Evolutionary conservation across 495 filamentous ascomycete species (phyloP).

Genomic region (Cercophora newfieldiana): DNA sequence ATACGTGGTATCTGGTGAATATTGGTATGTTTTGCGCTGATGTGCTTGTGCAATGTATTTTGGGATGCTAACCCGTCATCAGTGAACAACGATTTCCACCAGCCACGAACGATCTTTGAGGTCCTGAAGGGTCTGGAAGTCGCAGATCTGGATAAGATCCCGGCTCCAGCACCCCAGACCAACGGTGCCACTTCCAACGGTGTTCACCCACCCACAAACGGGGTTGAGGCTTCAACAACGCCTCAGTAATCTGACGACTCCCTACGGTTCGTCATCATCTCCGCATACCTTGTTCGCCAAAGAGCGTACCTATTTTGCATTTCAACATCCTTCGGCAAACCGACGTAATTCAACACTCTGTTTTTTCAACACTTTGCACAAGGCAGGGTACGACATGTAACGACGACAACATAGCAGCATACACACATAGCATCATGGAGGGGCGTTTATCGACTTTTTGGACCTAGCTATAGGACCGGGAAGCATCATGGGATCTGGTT

Average conservation of each 20-base stretch:
- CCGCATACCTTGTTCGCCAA: conserved; percentile 4
- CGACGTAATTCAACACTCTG: background rate
- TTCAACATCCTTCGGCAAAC: conserved; percentile 14
- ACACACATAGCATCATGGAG: conserved; percentile 12
- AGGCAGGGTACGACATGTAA: conserved; percentile 7
- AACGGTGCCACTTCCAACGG: conserved; percentile 21
- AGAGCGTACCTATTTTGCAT: conserved; percentile 3
- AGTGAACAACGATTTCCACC: conserved; percentile 98
- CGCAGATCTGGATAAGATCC: conserved; percentile 57
- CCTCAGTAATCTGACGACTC: conserved; percentile 24
- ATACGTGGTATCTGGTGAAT: conserved; percentile 90
- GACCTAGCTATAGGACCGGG: conserved; percentile 13
- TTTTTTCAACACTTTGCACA: conserved; percentile 15
- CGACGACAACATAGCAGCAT: conserved; percentile 9
- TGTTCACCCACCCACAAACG: conserved; percentile 11
- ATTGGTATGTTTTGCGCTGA: conserved; percentile 64
- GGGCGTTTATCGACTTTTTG: conserved; percentile 15
- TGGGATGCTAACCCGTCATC: conserved; percentile 17
- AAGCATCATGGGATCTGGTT: conserved; percentile 28
- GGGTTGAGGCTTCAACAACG: conserved; percentile 28
- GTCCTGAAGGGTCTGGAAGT: conserved; percentile 80
- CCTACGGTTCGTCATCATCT: background rate
- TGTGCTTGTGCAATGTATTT: too few species aligned
- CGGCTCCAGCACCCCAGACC: conserved; percentile 15
- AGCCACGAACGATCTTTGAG: conserved; percentile 71